Conservation (phyloP, 257 asterid genomes). For the Avicennia marina region DNA sequence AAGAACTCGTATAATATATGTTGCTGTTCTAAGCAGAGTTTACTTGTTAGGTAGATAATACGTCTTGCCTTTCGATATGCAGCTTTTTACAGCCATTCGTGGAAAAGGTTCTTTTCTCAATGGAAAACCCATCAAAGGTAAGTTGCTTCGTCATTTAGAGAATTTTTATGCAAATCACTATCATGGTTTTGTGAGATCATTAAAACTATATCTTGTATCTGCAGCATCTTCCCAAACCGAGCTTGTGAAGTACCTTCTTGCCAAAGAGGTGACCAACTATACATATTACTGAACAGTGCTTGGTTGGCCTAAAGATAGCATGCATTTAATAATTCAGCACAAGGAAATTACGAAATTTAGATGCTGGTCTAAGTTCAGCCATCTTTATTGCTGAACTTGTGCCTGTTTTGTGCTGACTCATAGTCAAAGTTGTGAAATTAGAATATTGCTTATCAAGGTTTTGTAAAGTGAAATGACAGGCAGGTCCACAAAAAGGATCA, state of each 20-base stretch:
- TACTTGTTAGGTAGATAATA: not conserved
- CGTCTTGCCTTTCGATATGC: constrained; percentile 11
- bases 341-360: not conserved
- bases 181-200: not conserved
- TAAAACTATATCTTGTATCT: not conserved
- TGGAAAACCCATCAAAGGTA: constrained; percentile 65
- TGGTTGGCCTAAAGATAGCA: not conserved
- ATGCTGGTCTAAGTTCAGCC: no score
- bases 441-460: not conserved
- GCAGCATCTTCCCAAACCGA: constrained; percentile 72
- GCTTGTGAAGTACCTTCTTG: constrained; percentile 79
- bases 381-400: no score
- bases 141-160: constrained; percentile 9
- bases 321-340: no score
- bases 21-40: not conserved
- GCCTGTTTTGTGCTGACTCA: no score
- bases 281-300: not conserved
- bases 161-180: not conserved
- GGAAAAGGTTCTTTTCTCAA: constrained; percentile 74
- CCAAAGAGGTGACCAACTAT: constrained; percentile 44
- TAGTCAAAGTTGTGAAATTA: no score
- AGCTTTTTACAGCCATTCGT: constrained; percentile 68
- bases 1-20: not conserved
- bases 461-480: constrained; percentile 30
- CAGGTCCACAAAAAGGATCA: constrained; percentile 56